These are phyloP conservation scores for Nothophytophthora sp. DNA, from an alignment of 352 stramenopile genomes.

Conservation along the genomic window DNA sequence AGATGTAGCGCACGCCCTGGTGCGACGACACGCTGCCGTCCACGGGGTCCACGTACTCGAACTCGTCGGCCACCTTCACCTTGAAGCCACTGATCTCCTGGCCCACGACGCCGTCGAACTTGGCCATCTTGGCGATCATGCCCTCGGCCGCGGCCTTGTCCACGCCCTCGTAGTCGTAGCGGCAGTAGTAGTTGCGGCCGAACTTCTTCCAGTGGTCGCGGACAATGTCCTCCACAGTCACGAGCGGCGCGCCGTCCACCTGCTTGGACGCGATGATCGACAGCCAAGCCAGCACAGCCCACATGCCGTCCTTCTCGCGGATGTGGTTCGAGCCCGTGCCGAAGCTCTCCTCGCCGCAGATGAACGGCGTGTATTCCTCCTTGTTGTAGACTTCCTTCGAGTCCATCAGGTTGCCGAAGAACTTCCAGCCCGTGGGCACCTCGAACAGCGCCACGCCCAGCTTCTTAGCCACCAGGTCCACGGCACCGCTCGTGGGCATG, in stretches of 20 bases:
- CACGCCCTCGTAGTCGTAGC: constrained; percentile 99
- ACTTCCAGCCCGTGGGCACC: constrained; percentile 99
- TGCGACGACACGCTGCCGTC: constrained; percentile 95
- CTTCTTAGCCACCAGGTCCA: constrained; percentile 97
- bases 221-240: constrained; percentile 97
- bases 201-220: constrained; percentile 96
- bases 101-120: constrained; percentile 68
- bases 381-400: constrained; percentile 95
- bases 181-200: constrained; percentile 99
- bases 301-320: constrained; percentile 99
- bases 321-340: constrained; percentile 99
- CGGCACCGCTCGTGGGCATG: constrained; percentile 98
- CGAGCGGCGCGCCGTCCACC: constrained; percentile 86
- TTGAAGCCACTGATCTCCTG: constrained; percentile 80
- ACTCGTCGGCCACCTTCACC: constrained; percentile 94
- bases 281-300: constrained; percentile 98
- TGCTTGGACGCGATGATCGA: constrained; percentile 96
- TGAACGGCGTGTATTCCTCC: constrained; percentile 98
- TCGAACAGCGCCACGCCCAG: constrained; percentile 96
- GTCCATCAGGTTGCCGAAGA: constrained; percentile 99
- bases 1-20: constrained; percentile 97
- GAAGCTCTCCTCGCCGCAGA: constrained; percentile 99
- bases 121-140: constrained; percentile 77
- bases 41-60: constrained; percentile 98
- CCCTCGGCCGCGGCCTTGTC: constrained; percentile 84